These are phyloP conservation scores for Neolentinus lepideus DNA, from an alignment of 1,284 basidiomycete genomes.

Conservation along the genomic window DNA sequence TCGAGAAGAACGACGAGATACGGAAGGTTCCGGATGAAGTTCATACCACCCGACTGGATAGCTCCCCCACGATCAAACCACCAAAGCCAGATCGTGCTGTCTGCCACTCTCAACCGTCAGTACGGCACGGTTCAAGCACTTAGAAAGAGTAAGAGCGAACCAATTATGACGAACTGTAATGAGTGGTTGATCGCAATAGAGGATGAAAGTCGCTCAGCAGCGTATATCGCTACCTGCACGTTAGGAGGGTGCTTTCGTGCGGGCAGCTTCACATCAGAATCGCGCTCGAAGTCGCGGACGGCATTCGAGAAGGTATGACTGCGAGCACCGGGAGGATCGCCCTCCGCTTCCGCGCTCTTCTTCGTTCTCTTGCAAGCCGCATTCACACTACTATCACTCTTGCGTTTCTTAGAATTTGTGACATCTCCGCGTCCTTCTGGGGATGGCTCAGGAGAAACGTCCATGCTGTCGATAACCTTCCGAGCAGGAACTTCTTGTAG, in stretches of 20 bases:
- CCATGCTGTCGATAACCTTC: not conserved
- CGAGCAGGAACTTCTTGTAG: too few species aligned
- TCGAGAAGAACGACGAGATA: not conserved
- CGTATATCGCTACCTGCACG: not conserved
- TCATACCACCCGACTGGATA: not conserved
- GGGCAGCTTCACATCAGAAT: too few species aligned
- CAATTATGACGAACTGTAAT: not conserved
- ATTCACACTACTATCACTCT: not conserved
- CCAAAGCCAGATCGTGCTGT: not conserved
- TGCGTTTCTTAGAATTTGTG: not conserved
- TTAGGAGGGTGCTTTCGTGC: not conserved
- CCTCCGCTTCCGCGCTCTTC: not conserved
- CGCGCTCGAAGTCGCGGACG: not conserved
- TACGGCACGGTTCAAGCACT: not conserved
- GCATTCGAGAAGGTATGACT: too few species aligned
- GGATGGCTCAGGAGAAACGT: not conserved
- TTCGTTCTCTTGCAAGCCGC: not conserved
- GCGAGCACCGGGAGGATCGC: not conserved
- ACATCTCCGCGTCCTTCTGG: not conserved
- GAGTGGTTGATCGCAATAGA: not conserved
- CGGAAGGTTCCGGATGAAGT: not conserved
- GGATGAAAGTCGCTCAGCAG: not conserved
- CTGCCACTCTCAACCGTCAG: not conserved
- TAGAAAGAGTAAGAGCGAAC: not conserved
- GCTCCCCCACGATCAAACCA: not conserved